Conservation (phyloP, 306 rosid species). For the Betula pendula region DNA sequence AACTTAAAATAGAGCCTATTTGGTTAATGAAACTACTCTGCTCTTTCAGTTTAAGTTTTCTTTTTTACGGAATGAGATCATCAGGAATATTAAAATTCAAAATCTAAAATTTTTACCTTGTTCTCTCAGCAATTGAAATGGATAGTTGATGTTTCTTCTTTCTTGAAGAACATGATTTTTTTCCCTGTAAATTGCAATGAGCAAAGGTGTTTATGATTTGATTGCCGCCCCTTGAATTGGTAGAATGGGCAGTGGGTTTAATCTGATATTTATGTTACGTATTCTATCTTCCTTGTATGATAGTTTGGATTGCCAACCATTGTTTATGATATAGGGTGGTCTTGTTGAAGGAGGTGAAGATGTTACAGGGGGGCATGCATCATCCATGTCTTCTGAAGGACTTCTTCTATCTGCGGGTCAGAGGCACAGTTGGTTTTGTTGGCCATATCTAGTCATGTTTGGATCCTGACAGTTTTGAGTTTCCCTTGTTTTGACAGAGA, state of each 20-base stretch:
- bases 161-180: background rate
- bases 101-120: background rate
- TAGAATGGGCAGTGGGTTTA: constrained; percentile 1
- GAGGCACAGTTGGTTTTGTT: constrained; percentile 19
- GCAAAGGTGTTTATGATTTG: background rate
- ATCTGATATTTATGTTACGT: constrained; percentile 16
- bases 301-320: constrained; percentile 9
- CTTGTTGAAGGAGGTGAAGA: constrained; percentile 44
- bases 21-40: background rate
- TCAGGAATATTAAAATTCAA: background rate
- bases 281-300: constrained; percentile 23
- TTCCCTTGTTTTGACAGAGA: constrained; percentile 51
- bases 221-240: constrained; percentile 1
- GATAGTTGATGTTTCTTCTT: background rate
- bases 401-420: constrained; percentile 46
- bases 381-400: constrained; percentile 41
- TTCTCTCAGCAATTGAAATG: constrained; percentile 1
- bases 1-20: background rate
- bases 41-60: background rate
- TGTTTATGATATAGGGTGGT: constrained; percentile 42
- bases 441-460: constrained; percentile 11
- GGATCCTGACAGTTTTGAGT: constrained; percentile 28
- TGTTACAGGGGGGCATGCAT: constrained; percentile 35
- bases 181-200: background rate
- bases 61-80: background rate